phyloP scores from a whole-genome alignment of 495 filamentous ascomycete genomes.

The Penicillium pulvis region DNA sequence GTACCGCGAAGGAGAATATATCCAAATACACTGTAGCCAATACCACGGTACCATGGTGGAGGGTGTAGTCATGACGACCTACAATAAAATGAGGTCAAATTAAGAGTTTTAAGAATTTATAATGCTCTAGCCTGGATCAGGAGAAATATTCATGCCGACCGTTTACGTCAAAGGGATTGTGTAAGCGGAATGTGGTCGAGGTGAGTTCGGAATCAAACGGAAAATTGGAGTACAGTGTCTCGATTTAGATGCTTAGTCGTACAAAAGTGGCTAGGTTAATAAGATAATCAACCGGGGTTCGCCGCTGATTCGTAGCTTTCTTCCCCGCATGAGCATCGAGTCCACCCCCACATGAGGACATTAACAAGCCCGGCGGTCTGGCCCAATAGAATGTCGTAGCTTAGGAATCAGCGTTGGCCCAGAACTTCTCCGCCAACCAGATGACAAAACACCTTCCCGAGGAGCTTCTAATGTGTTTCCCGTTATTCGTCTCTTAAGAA shows the following conservation, averaged over 20 bases:
- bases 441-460: constrained; percentile 23
- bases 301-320: constrained; percentile 6
- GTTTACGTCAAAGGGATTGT: too few relatives aligned
- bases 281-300: not conserved
- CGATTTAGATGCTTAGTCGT: not conserved
- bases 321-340: constrained; percentile 10
- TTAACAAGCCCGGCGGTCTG: constrained; percentile 14
- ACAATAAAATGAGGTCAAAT: not conserved
- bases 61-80: not conserved
- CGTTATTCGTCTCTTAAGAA: constrained; percentile 20
- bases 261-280: not conserved
- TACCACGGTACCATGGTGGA: not conserved
- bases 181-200: not conserved
- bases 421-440: constrained; percentile 15
- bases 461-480: constrained; percentile 16
- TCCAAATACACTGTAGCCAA: too few relatives aligned
- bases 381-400: constrained; percentile 20
- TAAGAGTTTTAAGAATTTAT: too few relatives aligned
- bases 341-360: constrained; percentile 7
- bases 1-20: not conserved
- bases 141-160: too few relatives aligned
- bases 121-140: too few relatives aligned
- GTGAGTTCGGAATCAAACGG: not conserved
- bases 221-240: not conserved
- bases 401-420: constrained; percentile 25